Evolutionary conservation across 768 basidiomycete species (phyloP), one percentile per base, ranked within the genome.

Genomic region (Leccinum uliginosum): DNA sequence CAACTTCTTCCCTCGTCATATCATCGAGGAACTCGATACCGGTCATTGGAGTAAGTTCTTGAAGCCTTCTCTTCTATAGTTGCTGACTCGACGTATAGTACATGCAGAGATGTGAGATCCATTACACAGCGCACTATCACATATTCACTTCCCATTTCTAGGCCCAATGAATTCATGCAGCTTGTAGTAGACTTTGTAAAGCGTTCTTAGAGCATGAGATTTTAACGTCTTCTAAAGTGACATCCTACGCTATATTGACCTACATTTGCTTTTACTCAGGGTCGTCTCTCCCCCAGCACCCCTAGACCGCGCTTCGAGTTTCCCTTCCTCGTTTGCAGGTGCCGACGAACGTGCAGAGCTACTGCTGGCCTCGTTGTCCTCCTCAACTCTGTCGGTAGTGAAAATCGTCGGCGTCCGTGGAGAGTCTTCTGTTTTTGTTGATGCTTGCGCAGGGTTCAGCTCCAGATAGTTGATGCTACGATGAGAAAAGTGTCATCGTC

Each of bases 21-120:
- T 62, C 10, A 64, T 95, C 9, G 80, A 84, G 65, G 78, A 72
- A 24, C 71, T 96, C 26, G 85, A 92, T 56, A 75, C 93, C 0
- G 85, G 86, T 1, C 94, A 98, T 71, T 98, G 94, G 94, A 88
- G 90, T 91, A 67, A 59, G 84, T 71, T 7, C 7, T 29, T 14
- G 1, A 10, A 26, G 12, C 6, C 50, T 50, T 11, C 32, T 27
- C 15, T 21, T 38, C 48, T 19, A 55, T n/a, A 6, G 1, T 4
- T 50, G 1, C 51, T 70, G 11, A 69, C 40, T 19, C 19, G 24
- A 26, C 24, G 7, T 49, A 26, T 58, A 91, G 89, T 95, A 19
- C 93, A 95, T 60, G 87, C 90, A 15, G 92, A 95, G 67, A 80
- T 79, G 80, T 85, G 63, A 57, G 76, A 24, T 11, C 12, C 32